phyloP scores from a whole-genome alignment of 164 flowering plant genomes.

The Annona squamosa region DNA sequence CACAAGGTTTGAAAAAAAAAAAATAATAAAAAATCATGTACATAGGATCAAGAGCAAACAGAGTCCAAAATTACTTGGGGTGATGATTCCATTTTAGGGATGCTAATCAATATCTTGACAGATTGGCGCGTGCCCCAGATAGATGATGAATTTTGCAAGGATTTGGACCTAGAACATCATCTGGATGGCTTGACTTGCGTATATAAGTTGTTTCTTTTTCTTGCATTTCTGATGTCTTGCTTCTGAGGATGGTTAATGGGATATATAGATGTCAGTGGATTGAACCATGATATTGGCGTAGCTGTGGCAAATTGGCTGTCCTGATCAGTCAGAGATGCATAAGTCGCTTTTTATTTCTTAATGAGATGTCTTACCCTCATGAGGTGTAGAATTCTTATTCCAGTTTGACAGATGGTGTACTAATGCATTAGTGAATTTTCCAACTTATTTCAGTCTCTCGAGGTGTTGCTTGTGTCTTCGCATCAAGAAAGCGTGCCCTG shows the following conservation, averaged over 20 bases:
- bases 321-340: no score
- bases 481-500: conserved; percentile 76
- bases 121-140: not conserved
- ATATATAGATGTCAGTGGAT: no score
- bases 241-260: no score
- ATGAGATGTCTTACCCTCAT: not conserved
- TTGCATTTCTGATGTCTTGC: no score
- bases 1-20: no score
- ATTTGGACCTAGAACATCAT: not conserved
- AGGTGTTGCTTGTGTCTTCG: conserved; percentile 93
- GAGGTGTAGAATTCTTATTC: not conserved
- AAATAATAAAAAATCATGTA: no score
- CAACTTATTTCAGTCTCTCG: conserved; percentile 56
- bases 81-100: no score
- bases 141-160: not conserved
- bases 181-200: no score
- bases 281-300: no score
- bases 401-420: not conserved
- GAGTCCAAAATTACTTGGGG: not conserved
- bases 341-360: not conserved
- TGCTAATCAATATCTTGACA: not conserved
- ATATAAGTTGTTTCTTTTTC: no score
- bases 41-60: not conserved
- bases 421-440: not conserved
- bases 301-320: no score